Evolutionary conservation across 108 stramenopile species (phyloP), one percentile per base, ranked within the genome.

Genomic region (Discostella stelligeroides): DNA sequence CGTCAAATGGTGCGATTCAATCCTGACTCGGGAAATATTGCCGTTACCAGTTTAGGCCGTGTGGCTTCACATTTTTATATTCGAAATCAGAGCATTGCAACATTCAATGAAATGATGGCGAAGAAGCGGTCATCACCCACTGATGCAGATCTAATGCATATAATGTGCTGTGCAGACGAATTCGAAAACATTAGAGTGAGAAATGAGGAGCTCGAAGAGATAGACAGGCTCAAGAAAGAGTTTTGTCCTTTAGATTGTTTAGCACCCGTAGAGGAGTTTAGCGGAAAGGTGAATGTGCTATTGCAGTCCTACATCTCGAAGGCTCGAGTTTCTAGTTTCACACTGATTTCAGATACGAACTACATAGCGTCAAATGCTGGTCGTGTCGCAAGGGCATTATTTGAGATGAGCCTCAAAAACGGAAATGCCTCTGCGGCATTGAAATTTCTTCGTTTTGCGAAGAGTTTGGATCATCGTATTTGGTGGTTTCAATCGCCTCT

Each of bases 11-110:
- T 94, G 37, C 86, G 92, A 29, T 99, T 82, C 72, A 82, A 96
- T 66, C 74, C 68, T 0, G 55, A 79, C 8, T 91, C 93, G 10
- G 98, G 97, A 10, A 96, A 97, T 63, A 70, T 99, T 4, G 90
- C 94, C 14, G 94, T 95, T 47, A 95, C 96, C 18, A 92, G 97
- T 62, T 73, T 94, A 42, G 98, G 98, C 25, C 88, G 97, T 20
- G 92, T 96, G 30, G 99, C 98, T 2, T 97, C 97, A 0, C 99
- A 99, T 76, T 99, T 89, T 79, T 99, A 99, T 72, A 97, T 99
- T 58, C 84, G 89, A 63, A 91, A 97, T 65, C 96, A 97, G 73
- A 94, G 90, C 60, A 91, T 99, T 27, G 87, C 93, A 9, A 87
- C 83, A 39, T 99, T 99, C 73, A 98, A 98, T 70, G 91, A 90